Conservation (phyloP, 2,329 filamentous ascomycete genomes). For the Penicillium glabrum region DNA sequence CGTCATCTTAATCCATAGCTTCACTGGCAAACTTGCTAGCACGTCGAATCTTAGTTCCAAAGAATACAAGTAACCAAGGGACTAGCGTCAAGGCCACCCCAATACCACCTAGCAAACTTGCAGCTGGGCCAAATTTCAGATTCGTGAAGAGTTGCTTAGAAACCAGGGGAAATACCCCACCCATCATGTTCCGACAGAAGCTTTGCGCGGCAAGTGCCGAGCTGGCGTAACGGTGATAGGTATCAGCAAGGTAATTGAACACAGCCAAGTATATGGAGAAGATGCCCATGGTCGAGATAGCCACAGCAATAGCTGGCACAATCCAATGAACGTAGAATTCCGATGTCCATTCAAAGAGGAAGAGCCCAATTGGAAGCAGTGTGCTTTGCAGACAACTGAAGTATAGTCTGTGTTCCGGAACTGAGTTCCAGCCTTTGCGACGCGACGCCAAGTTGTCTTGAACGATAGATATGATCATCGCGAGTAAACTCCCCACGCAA, state of each 20-base stretch:
- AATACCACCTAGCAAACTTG: slow-evolving; percentile 73
- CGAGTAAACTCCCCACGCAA: no score
- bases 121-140: slow-evolving; percentile 69
- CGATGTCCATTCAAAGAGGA: slow-evolving; percentile 75
- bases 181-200: slow-evolving; percentile 75
- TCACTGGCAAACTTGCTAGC: slow-evolving; percentile 73
- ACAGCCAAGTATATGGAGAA: slow-evolving; percentile 83
- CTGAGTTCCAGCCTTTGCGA: no score
- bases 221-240: slow-evolving; percentile 80
- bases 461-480: no score
- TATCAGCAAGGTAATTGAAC: slow-evolving; percentile 91
- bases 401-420: slow-evolving; percentile 71
- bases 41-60: slow-evolving; percentile 71
- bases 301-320: slow-evolving; percentile 67
- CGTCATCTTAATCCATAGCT: not conserved
- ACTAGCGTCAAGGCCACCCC: slow-evolving; percentile 68
- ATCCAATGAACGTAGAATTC: slow-evolving; percentile 67
- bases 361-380: slow-evolving; percentile 75
- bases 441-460: no score
- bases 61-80: slow-evolving; percentile 81
- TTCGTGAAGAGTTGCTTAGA: slow-evolving; percentile 70
- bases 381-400: slow-evolving; percentile 75
- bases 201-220: slow-evolving; percentile 84
- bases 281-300: slow-evolving; percentile 78
- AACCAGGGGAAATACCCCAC: slow-evolving; percentile 77